phyloP scores from a whole-genome alignment of 495 filamentous ascomycete species.

The Hypomontagnella submonticulosa region DNA sequence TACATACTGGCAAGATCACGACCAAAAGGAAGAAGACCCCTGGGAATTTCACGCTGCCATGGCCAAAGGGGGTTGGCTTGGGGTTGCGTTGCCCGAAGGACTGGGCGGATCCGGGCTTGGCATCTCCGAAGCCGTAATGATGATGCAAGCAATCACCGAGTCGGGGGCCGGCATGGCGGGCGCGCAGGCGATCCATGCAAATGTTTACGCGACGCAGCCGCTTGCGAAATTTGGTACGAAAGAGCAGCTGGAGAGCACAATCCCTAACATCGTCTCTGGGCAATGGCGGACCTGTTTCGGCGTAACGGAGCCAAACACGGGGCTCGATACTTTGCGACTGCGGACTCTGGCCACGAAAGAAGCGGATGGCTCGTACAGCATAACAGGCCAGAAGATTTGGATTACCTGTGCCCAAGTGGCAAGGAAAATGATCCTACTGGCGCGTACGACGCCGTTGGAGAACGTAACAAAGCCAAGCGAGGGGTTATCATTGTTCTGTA shows the following conservation, averaged over 20 bases:
- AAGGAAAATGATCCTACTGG: slow-evolving; percentile 79
- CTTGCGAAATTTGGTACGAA: slow-evolving; percentile 74
- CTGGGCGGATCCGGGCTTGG: slow-evolving; percentile 79
- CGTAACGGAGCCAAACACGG: slow-evolving; percentile 75
- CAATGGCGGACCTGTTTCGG: slow-evolving; percentile 78
- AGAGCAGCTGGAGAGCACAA: slow-evolving; percentile 67
- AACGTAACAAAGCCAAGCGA: slow-evolving; percentile 73
- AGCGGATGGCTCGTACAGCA: slow-evolving; percentile 64
- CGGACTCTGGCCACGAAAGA: slow-evolving; percentile 67
- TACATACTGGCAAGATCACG: slow-evolving; percentile 76
- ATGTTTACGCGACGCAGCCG: slow-evolving; percentile 82
- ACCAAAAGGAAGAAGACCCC: slow-evolving; percentile 74
- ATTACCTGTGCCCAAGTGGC: slow-evolving; percentile 84
- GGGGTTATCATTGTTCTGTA: slow-evolving; percentile 80
- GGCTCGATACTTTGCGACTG: slow-evolving; percentile 77
- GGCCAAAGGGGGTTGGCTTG: slow-evolving; percentile 84
- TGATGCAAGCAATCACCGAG: slow-evolving; percentile 85
- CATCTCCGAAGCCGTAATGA: slow-evolving; percentile 85
- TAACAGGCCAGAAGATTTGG: slow-evolving; percentile 85
- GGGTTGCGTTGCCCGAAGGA: slow-evolving; percentile 78
- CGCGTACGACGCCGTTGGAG: slow-evolving; percentile 75
- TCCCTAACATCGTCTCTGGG: slow-evolving; percentile 76
- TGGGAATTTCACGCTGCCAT: slow-evolving; percentile 78
- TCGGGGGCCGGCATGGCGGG: slow-evolving; percentile 81
- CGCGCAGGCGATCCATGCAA: slow-evolving; percentile 78